A percentile compares a stretch with the other conserved stretches of the same genome.
Evolutionary conservation across 1,284 basidiomycete species (phyloP).

Genomic region (Cryptococcus sp.): DNA sequence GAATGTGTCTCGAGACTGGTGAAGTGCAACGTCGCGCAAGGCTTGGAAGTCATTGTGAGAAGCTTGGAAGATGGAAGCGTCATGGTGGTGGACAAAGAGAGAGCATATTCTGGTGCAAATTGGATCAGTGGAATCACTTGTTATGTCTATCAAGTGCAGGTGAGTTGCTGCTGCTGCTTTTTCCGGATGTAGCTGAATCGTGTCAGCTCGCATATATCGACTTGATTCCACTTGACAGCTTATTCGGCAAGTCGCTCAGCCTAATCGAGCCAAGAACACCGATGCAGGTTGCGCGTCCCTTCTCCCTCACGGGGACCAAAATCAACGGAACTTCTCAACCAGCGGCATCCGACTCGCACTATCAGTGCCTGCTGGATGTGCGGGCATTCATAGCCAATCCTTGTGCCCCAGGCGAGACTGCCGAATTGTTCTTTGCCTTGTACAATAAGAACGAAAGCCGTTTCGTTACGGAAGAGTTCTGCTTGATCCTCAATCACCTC

Average conservation of each 20-base stretch:
- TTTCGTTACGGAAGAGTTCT: constrained; percentile 94
- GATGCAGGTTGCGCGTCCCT: constrained; percentile 1
- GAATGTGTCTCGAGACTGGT: constrained; percentile 89
- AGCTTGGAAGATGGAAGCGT: constrained; percentile 89
- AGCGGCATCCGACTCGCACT: constrained; percentile 53
- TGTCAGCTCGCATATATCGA: constrained; percentile 72
- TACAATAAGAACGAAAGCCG: constrained; percentile 79
- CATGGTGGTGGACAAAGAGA: constrained; percentile 79
- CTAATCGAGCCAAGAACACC: constrained; percentile 7
- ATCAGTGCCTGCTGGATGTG: constrained; percentile 85
- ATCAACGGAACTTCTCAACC: neutral
- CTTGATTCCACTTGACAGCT: constrained; percentile 54
- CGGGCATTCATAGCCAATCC: constrained; percentile 88
- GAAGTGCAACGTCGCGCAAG: constrained; percentile 86
- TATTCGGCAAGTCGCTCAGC: constrained; percentile 31
- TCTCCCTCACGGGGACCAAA: constrained; percentile 10
- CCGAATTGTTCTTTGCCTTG: constrained; percentile 90
- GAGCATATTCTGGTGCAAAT: constrained; percentile 69
- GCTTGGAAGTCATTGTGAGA: constrained; percentile 90
- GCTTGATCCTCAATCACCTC: constrained; percentile 85
- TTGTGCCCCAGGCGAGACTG: constrained; percentile 85
- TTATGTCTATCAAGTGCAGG: constrained; percentile 67
- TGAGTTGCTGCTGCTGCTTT: constrained; percentile 15
- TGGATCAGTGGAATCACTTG: constrained; percentile 69
- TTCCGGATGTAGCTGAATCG: neutral